These are phyloP conservation scores for Xerocomus minutiporus DNA, from an alignment of 1,284 basidiomycete genomes.

Conservation along the genomic window DNA sequence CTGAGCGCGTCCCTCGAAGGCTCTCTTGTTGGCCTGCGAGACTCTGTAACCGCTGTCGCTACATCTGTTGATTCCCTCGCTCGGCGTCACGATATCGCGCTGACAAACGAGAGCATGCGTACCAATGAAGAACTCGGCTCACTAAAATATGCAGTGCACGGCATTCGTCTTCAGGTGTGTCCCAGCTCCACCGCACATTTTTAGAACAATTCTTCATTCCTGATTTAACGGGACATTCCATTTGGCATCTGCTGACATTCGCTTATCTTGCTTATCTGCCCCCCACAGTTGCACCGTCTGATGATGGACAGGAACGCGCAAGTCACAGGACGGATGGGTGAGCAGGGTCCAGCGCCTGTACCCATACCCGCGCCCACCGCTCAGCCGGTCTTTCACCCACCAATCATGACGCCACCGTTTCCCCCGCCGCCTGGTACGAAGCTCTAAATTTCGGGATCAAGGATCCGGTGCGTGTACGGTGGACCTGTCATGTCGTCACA, in stretches of 20 bases:
- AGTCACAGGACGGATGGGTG: slow-evolving; percentile 39
- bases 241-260: slow-evolving; percentile 1
- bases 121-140: slow-evolving; percentile 74
- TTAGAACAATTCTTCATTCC: slow-evolving; percentile 3
- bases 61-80: slow-evolving; percentile 60
- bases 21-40: slow-evolving; percentile 54
- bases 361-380: slow-evolving; percentile 21
- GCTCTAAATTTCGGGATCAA: slow-evolving; percentile 15
- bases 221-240: slow-evolving; percentile 4
- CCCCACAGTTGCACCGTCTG: slow-evolving; percentile 49
- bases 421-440: slow-evolving; percentile 31
- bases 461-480: slow-evolving; percentile 1
- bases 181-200: slow-evolving; percentile 1
- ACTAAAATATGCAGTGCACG: slow-evolving; percentile 69
- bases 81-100: slow-evolving; percentile 58
- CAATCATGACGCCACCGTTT: slow-evolving; percentile 33
- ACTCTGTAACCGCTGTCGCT: slow-evolving; percentile 56
- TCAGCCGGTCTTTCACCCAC: slow-evolving; percentile 27
- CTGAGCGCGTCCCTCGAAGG: slow-evolving; percentile 57
- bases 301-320: slow-evolving; percentile 66
- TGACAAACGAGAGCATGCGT: slow-evolving; percentile 68
- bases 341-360: slow-evolving; percentile 19
- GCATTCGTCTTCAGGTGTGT: slow-evolving; percentile 74
- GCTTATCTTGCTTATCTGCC: slow-evolving; percentile 18
- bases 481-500: slow-evolving; percentile 15